Conservation (phyloP, 371 early-diverging fungal species). For the Cokeromyces recurvatus region DNA sequence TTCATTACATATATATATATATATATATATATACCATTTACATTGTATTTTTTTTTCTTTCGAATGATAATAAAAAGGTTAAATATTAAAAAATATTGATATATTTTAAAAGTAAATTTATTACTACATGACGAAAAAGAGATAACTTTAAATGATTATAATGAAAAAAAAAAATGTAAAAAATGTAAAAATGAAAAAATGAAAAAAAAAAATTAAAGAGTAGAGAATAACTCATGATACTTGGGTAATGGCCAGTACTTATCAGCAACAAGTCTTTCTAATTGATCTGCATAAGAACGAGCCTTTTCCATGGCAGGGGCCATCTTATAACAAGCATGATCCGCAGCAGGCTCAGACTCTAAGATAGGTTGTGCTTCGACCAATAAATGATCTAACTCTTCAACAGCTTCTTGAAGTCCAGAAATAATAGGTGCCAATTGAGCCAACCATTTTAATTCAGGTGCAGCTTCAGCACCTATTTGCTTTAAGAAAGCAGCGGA, state of each 20-base stretch:
- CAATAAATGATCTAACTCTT: conserved; percentile 51
- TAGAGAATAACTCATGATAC: conserved; percentile 86
- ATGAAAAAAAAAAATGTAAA: too few relatives aligned
- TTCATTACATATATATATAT: too few relatives aligned
- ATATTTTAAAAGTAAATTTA: too few relatives aligned
- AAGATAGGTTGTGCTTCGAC: conserved; percentile 48
- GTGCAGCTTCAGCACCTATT: conserved; percentile 49
- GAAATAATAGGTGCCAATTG: conserved; percentile 61
- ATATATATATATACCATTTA: too few relatives aligned
- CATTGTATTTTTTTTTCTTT: too few relatives aligned
- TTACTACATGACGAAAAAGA: too few relatives aligned
- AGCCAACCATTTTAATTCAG: conserved; percentile 72
- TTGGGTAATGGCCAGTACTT: conserved; percentile 95
- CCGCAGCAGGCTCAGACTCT: conserved; percentile 64
- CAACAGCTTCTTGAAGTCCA: conserved; percentile 51
- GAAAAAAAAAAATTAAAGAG: too few relatives aligned
- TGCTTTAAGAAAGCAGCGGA: conserved; percentile 64
- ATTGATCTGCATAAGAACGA: conserved; percentile 69
- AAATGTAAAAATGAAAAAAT: too few relatives aligned
- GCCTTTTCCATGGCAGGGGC: conserved; percentile 67
- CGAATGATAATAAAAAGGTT: too few relatives aligned
- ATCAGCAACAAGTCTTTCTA: conserved; percentile 82
- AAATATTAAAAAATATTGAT: too few relatives aligned
- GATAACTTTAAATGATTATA: too few relatives aligned
- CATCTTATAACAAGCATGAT: conserved; percentile 53